Evolutionary conservation across 2,329 filamentous ascomycete genomes (phyloP).

Genomic region (Penicillium glabrum): DNA sequence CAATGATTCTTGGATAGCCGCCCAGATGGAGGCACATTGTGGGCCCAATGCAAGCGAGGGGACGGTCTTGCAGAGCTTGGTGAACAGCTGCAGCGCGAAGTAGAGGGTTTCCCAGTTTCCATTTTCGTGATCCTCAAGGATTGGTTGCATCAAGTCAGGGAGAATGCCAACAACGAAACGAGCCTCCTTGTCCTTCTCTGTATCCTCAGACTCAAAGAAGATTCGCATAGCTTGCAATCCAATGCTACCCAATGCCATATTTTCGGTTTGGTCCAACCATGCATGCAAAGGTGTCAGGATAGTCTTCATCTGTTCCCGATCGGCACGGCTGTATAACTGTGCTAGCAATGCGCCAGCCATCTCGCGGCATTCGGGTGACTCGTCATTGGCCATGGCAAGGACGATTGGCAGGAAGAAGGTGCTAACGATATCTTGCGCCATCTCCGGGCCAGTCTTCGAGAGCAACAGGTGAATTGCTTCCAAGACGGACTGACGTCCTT

Average conservation of each 20-base stretch:
- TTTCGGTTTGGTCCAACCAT: constrained; percentile 76
- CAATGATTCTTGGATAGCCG: constrained; percentile 65
- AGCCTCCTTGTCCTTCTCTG: constrained; percentile 67
- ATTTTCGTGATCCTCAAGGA: constrained; percentile 52
- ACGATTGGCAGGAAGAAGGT: constrained; percentile 85
- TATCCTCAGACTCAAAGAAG: constrained; percentile 71
- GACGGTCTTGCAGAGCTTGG: constrained; percentile 66
- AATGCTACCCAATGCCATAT: constrained; percentile 67
- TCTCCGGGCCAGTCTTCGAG: constrained; percentile 76
- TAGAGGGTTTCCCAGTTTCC: constrained; percentile 69
- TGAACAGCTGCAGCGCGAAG: constrained; percentile 68
- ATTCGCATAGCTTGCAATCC: constrained; percentile 79
- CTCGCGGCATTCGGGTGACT: constrained; percentile 79
- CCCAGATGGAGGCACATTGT: constrained; percentile 68
- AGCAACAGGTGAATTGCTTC: constrained; percentile 86
- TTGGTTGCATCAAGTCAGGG: constrained; percentile 54
- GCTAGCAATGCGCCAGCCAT: constrained; percentile 78
- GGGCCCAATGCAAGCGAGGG: constrained; percentile 63
- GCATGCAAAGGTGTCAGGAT: constrained; percentile 70
- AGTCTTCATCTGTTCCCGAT: constrained; percentile 67
- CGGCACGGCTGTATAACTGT: constrained; percentile 75
- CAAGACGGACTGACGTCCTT: constrained; percentile 88
- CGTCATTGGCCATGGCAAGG: constrained; percentile 83
- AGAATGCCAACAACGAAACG: constrained; percentile 56
- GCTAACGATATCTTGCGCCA: constrained; percentile 76